These are phyloP conservation scores for Exophiala xenobiotica DNA, from an alignment of 2,329 filamentous ascomycete species.

Conservation along the genomic window DNA sequence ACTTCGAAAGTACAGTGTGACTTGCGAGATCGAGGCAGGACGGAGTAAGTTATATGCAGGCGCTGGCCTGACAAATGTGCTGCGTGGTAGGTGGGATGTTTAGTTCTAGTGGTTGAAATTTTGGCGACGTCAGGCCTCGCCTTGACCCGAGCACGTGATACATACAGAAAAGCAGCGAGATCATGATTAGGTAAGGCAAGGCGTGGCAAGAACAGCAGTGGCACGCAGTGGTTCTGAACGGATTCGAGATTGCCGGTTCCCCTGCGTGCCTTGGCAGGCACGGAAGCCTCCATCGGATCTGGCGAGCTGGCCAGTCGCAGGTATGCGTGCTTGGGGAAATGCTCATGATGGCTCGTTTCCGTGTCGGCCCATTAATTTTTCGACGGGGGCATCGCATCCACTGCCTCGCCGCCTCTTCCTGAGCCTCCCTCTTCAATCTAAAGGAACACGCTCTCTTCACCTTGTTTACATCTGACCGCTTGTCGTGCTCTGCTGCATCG, in stretches of 20 bases:
- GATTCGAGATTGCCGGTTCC: not conserved
- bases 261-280: too few relatives aligned
- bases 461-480: not conserved
- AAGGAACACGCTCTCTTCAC: not conserved
- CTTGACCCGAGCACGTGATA: not conserved
- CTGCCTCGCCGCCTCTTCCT: not conserved
- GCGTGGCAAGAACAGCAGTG: not conserved
- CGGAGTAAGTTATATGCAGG: not conserved
- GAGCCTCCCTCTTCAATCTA: not conserved
- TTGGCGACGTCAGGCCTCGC: constrained; percentile 6
- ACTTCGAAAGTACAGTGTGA: too few relatives aligned
- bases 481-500: not conserved
- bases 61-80: constrained; percentile 4
- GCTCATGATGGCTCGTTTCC: not conserved
- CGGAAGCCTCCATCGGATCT: not conserved
- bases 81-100: not conserved
- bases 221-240: not conserved
- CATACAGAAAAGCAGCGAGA: not conserved
- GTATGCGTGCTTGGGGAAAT: not conserved
- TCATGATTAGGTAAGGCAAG: not conserved
- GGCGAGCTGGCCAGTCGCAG: not conserved
- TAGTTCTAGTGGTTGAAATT: constrained; percentile 2
- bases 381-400: not conserved
- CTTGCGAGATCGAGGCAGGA: not conserved
- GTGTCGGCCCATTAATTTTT: constrained; percentile 4